A percentile compares a stretch with the other conserved stretches of the same genome.
Evolutionary conservation across 495 filamentous ascomycete species (phyloP).

Genomic region (Glonium stellatum): DNA sequence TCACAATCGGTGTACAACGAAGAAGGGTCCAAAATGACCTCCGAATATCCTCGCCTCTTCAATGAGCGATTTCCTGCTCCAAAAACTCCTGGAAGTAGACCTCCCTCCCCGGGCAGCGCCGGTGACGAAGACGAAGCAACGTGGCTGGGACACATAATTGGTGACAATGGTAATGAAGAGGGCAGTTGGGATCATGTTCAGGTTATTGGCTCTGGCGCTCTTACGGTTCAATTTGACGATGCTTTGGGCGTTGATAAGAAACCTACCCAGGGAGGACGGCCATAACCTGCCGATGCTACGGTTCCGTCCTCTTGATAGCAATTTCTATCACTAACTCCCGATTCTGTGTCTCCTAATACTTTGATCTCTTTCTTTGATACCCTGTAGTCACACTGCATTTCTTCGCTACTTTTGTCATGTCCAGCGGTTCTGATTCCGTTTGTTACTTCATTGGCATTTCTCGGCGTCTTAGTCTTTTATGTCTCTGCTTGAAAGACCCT

Average conservation of each 20-base stretch:
- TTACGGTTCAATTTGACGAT: slow-evolving; percentile 26
- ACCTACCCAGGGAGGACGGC: slow-evolving; percentile 5
- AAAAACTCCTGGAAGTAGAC: slow-evolving; percentile 10
- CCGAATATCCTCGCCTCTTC: slow-evolving; percentile 30
- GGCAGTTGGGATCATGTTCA: slow-evolving; percentile 23
- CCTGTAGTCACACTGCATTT: neutral
- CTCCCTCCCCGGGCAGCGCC: slow-evolving; percentile 9
- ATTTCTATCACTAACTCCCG: slow-evolving; percentile 3
- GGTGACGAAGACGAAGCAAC: slow-evolving; percentile 22
- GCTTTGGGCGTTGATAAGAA: slow-evolving; percentile 6
- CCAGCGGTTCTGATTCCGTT: neutral
- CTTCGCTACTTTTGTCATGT: neutral
- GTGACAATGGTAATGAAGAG: slow-evolving; percentile 14
- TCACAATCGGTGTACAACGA: slow-evolving; percentile 26
- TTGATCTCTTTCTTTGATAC: neutral
- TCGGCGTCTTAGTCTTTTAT: slow-evolving; percentile 1
- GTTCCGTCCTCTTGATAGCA: neutral
- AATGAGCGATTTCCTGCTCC: slow-evolving; percentile 25
- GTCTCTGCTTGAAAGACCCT: neutral
- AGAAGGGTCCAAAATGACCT: slow-evolving; percentile 21
- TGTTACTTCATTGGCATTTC: neutral
- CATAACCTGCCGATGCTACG: neutral
- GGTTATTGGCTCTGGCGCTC: slow-evolving; percentile 21
- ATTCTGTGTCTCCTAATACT: neutral
- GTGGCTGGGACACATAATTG: slow-evolving; percentile 22